Evolutionary conservation across 2,329 filamentous ascomycete species (phyloP).

Genomic region (Herpotrichia juniperi): DNA sequence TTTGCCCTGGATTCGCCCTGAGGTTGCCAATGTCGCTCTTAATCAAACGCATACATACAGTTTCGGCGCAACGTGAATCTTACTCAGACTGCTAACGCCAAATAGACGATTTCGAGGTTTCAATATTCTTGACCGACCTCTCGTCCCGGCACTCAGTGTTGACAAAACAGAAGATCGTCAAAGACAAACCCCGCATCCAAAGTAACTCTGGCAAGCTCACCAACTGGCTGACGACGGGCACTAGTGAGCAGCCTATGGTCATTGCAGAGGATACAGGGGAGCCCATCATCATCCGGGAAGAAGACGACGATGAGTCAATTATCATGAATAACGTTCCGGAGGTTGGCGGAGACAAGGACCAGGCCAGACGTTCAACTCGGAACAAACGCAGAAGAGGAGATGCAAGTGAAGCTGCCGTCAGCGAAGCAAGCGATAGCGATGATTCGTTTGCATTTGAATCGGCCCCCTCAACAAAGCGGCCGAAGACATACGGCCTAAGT

Average conservation of each 20-base stretch:
- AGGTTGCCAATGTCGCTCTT: constrained; percentile 2
- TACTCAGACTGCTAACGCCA: constrained; percentile 20
- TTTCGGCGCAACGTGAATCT: constrained; percentile 9
- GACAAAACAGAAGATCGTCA: constrained; percentile 78
- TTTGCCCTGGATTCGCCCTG: constrained; percentile 4
- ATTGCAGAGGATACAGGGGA: constrained; percentile 53
- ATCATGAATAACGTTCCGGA: constrained; percentile 65
- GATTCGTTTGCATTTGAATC: constrained; percentile 37
- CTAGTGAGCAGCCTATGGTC: constrained; percentile 50
- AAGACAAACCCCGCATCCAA: constrained; percentile 50
- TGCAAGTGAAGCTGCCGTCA: constrained; percentile 17
- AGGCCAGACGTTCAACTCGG: constrained; percentile 20
- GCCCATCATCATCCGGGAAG: constrained; percentile 58
- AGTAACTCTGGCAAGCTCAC: constrained; percentile 56
- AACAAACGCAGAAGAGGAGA: constrained; percentile 18
- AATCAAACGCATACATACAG: constrained; percentile 5
- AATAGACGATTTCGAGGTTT: constrained; percentile 91
- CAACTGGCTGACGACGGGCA: constrained; percentile 50
- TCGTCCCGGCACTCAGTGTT: constrained; percentile 84
- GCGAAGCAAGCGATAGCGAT: constrained; percentile 36
- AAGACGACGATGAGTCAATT: constrained; percentile 60
- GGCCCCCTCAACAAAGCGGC: constrained; percentile 22
- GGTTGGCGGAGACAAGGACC: constrained; percentile 23
- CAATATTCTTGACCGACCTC: constrained; percentile 89
- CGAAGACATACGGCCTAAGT: constrained; percentile 20